Evolutionary conservation across 192 early-diverging fungal genomes (phyloP), one percentile per base, ranked within the genome.

Genomic region (Backusella australiensis): DNA sequence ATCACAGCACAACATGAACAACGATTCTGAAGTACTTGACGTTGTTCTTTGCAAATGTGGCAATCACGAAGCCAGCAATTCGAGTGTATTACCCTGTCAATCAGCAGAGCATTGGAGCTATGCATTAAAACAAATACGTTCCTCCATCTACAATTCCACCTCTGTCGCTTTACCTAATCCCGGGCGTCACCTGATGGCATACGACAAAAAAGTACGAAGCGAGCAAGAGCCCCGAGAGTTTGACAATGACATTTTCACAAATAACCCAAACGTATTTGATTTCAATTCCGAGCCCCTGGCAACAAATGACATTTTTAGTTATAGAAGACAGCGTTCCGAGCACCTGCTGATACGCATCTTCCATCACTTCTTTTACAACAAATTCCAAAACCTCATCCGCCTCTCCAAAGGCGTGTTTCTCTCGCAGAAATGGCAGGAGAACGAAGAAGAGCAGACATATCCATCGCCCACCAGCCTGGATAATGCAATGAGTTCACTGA

Each of bases 51-150:
- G 56, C 26, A 29, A 29, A 29, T 63, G 56, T 63, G 56, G 56
- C 26, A 23, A 63, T 21, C 56, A 63, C 29, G 23, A 63, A 11
- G 1, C 19, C 12, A 7, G 29, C 7, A 1, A 1, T 63, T 23
- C 23, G 6, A 14, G 0, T 12, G 0, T 63, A 4, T 11, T n/a
- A 5, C 68, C 34, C 12, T 69, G 68, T 5, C 34, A n/a, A 23
- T 69, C 68, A 21, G 68, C 68, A 4, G 68, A 69, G 4, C 68
- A 69, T 23, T 69, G 68, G 68, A 21, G 11, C 21, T 69, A 39
- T 41, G 68, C 68, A 3, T 36, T 69, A n/a, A 6, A 38, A 12
- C 34, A 69, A 35, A 69, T 69, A 38, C 34, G 68, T 11, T 21
- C 19, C 0, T 23, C 34, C 11, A n/a, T 69, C 17, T 69, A 39